Evolutionary conservation across 306 rosid species (phyloP).

Genomic region (Dalbergia cochinchinensis): DNA sequence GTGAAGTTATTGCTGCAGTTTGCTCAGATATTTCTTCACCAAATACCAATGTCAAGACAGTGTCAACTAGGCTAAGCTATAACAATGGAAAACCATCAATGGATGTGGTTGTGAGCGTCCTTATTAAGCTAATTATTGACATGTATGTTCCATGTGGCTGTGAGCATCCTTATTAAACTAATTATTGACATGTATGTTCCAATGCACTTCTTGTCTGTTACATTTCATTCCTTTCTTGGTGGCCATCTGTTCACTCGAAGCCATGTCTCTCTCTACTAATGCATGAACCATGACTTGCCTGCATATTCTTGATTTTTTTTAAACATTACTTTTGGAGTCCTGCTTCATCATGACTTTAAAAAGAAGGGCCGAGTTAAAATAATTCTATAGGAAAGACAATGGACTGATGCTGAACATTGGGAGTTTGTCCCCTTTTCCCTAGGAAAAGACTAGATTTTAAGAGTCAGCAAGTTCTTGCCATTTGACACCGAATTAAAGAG

Average conservation of each 20-base stretch:
- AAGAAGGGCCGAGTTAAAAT: not conserved
- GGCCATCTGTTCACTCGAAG: not conserved
- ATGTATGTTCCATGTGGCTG: no score
- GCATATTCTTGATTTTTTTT: not conserved
- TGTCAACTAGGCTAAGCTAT: slow-evolving; percentile 73
- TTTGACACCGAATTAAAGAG: no score
- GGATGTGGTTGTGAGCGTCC: slow-evolving; percentile 99
- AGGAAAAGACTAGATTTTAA: no score
- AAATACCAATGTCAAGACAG: slow-evolving; percentile 61
- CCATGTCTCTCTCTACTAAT: slow-evolving; percentile 17
- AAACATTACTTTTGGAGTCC: not conserved
- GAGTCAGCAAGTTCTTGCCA: no score
- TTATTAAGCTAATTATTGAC: slow-evolving; percentile 91
- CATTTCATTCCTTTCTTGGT: slow-evolving; percentile 38
- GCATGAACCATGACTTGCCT: slow-evolving; percentile 1
- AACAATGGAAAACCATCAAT: slow-evolving; percentile 85
- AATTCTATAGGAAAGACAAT: not conserved
- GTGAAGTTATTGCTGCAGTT: slow-evolving; percentile 97
- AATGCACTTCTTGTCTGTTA: slow-evolving; percentile 43
- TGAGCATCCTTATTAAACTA: slow-evolving; percentile 96
- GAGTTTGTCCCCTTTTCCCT: no score
- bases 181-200: slow-evolving; percentile 97
- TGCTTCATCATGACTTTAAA: not conserved
- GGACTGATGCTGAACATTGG: not conserved
- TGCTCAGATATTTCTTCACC: slow-evolving; percentile 86